phyloP scores from a whole-genome alignment of 1,284 basidiomycete species.

The Cutaneotrichosporon mucoides region DNA sequence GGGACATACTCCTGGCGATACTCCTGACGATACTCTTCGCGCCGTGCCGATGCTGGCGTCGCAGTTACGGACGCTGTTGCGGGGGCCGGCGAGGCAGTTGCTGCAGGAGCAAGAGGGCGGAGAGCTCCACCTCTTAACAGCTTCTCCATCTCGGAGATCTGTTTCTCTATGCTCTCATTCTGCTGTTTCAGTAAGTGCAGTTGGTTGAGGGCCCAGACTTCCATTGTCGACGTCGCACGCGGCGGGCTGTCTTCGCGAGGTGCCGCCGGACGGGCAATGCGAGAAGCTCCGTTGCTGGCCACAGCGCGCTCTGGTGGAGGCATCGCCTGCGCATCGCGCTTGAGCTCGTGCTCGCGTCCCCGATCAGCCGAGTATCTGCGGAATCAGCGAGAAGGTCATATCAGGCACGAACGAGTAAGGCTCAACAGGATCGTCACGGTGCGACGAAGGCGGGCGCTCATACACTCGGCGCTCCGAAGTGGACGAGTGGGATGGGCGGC shows the following conservation, averaged over 20 bases:
- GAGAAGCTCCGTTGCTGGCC: neutral
- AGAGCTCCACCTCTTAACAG: neutral
- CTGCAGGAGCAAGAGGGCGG: neutral
- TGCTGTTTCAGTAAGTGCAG: constrained; percentile 15
- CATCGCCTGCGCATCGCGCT: neutral
- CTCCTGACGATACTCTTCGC: neutral
- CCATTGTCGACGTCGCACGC: neutral
- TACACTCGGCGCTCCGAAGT: neutral
- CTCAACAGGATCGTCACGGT: neutral
- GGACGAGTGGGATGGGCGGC: neutral
- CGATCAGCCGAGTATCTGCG: neutral
- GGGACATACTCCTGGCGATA: neutral
- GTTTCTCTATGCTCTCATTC: constrained; percentile 13
- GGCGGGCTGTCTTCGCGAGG: neutral
- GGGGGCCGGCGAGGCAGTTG: neutral
- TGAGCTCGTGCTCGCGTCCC: neutral
- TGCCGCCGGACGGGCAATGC: neutral
- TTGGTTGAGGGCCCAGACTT: constrained; percentile 9
- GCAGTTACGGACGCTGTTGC: neutral
- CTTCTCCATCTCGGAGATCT: constrained; percentile 18
- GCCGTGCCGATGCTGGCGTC: neutral
- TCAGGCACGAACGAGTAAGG: neutral
- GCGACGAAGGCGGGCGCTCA: neutral
- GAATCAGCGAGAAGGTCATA: neutral
- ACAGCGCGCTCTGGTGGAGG: neutral